These are phyloP conservation scores for Tolypocladium paradoxum DNA, from an alignment of 2,329 filamentous ascomycete genomes.

Conservation along the genomic window DNA sequence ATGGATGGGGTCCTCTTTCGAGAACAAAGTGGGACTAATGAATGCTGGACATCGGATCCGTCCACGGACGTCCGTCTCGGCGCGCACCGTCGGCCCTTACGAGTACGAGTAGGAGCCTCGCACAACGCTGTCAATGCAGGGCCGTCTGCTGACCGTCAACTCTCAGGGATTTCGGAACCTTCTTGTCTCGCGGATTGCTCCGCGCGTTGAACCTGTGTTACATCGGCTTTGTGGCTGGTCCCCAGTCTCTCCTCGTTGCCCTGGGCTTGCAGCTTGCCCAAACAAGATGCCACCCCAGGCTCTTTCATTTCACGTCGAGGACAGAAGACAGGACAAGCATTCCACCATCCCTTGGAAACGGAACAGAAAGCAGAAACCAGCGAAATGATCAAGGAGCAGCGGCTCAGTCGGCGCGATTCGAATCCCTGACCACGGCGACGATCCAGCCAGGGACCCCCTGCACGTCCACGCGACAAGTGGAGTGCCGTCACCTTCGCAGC, in stretches of 20 bases:
- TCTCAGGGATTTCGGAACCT: neutral
- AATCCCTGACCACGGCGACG: neutral
- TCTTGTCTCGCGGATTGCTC: neutral
- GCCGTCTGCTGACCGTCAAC: neutral
- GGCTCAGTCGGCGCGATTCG: neutral
- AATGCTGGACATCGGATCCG: neutral
- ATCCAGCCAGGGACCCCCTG: neutral
- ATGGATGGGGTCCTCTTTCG: neutral
- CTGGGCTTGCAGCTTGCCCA: neutral
- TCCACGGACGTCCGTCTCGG: neutral
- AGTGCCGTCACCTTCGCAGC: neutral
- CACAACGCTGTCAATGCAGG: neutral
- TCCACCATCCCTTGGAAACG: neutral
- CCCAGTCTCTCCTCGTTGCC: neutral
- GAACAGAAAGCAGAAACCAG: neutral
- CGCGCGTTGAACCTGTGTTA: neutral
- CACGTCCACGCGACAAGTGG: slow-evolving; percentile 2
- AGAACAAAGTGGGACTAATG: neutral
- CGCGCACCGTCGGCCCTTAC: neutral
- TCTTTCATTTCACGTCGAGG: neutral
- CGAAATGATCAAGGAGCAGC: slow-evolving; percentile 2
- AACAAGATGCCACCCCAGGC: neutral
- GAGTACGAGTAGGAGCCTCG: no score
- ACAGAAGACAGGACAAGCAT: neutral
- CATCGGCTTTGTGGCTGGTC: neutral